A percentile compares a stretch with the other conserved stretches of the same genome.
These are phyloP conservation scores for Saccharum spontaneum DNA, from an alignment of 176 grass and related monocot genomes.

Conservation along the genomic window DNA sequence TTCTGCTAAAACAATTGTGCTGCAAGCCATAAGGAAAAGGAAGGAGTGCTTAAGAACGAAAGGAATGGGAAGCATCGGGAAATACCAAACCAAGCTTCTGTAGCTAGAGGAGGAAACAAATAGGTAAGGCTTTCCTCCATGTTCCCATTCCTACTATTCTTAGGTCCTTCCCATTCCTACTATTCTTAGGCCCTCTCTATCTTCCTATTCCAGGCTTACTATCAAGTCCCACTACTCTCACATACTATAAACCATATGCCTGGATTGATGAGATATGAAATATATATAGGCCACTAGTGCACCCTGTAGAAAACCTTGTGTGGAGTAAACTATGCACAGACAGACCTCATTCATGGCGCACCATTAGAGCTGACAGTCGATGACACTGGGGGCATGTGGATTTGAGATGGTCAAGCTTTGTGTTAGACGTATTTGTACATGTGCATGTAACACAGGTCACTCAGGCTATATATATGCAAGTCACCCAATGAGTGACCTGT, in stretches of 20 bases:
- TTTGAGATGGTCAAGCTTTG: background rate
- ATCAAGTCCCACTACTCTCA: background rate
- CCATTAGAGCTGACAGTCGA: background rate
- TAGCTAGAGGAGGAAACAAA: background rate
- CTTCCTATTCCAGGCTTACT: constrained; percentile 41
- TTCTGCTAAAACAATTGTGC: background rate
- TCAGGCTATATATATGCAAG: too few species aligned
- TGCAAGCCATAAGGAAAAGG: constrained; percentile 22
- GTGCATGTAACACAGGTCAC: too few species aligned
- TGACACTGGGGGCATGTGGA: background rate
- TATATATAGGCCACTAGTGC: background rate
- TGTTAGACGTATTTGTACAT: too few species aligned
- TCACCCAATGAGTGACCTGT: too few species aligned
- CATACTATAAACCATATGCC: background rate
- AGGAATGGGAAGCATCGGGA: constrained; percentile 34
- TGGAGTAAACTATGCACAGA: background rate
- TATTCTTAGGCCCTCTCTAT: constrained; percentile 17
- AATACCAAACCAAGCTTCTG: constrained; percentile 19
- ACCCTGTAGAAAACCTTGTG: background rate
- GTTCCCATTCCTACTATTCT: background rate
- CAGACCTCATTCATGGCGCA: background rate
- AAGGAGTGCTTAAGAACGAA: constrained; percentile 27
- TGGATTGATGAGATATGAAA: background rate
- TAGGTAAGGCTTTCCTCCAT: background rate
- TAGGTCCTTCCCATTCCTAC: background rate